Percentiles rank a stretch among this genome's conserved stretches.
Conservation (phyloP, 768 basidiomycete genomes). For the Aureoboletus auriporus region DNA sequence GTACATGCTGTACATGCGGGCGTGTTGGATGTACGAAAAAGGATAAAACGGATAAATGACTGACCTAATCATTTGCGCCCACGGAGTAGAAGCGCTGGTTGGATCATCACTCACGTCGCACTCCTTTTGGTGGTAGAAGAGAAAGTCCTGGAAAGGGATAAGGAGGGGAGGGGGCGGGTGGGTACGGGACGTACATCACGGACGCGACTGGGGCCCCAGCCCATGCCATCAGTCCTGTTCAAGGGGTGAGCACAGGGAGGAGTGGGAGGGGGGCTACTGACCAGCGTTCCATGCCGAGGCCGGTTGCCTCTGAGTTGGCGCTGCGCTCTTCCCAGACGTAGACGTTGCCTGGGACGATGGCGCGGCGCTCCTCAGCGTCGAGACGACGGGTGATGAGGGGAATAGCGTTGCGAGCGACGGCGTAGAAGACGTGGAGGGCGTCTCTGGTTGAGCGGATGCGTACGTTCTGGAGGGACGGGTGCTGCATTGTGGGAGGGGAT, state of each 20-base stretch:
- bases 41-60: conserved; percentile 31
- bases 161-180: background rate
- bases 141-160: conserved; percentile 40
- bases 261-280: conserved; percentile 22
- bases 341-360: conserved; percentile 71
- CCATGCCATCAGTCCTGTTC: conserved; percentile 61
- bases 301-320: conserved; percentile 75
- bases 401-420: conserved; percentile 61
- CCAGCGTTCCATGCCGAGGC: conserved; percentile 86
- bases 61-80: conserved; percentile 72
- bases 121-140: conserved; percentile 53
- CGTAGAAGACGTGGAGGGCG: conserved; percentile 79
- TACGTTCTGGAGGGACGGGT: conserved; percentile 69
- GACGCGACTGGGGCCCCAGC: conserved; percentile 81
- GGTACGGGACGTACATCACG: conserved; percentile 34
- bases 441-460: conserved; percentile 77
- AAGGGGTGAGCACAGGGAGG: background rate
- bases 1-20: conserved; percentile 28
- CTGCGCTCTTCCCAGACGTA: conserved; percentile 90
- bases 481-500: conserved; percentile 51
- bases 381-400: conserved; percentile 79
- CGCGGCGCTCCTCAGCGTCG: conserved; percentile 76
- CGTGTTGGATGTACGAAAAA: conserved; percentile 22
- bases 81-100: conserved; percentile 54
- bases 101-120: conserved; percentile 38